Evolutionary conservation across 352 stramenopile species (phyloP).

Genomic region (Phytophthora citrophthora): DNA sequence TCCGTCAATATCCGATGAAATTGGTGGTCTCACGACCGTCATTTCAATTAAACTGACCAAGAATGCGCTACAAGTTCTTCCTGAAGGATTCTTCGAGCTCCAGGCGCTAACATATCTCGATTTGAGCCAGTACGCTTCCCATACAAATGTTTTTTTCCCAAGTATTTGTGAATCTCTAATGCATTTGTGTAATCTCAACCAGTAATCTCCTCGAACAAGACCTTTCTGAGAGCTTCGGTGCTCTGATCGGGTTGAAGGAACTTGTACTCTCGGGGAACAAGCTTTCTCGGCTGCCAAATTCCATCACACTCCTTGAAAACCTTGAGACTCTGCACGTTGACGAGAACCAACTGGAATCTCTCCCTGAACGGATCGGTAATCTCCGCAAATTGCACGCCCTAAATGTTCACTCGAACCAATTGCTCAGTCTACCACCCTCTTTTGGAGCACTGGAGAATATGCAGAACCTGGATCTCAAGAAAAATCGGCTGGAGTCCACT

Average conservation of each 20-base stretch:
- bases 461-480: conserved; percentile 79
- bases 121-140: conserved; percentile 65
- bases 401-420: conserved; percentile 66
- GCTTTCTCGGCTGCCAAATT: conserved; percentile 59
- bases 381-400: conserved; percentile 68
- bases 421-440: conserved; percentile 51
- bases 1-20: conserved; percentile 54
- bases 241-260: conserved; percentile 65
- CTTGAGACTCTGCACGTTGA: conserved; percentile 70
- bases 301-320: conserved; percentile 46
- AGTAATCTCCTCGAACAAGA: conserved; percentile 72
- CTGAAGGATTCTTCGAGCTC: conserved; percentile 73
- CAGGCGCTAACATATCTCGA: conserved; percentile 69
- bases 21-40: conserved; percentile 55
- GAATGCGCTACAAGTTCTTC: conserved; percentile 64
- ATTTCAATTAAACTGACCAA: conserved; percentile 74
- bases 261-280: conserved; percentile 69
- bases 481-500: conserved; percentile 68
- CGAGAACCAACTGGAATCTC: conserved; percentile 57
- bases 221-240: conserved; percentile 59
- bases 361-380: conserved; percentile 61
- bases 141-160: not conserved
- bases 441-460: conserved; percentile 58
- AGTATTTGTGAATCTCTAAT: not conserved
- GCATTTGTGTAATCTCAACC: not conserved